A percentile compares a stretch with the other conserved stretches of the same genome.
Conservation (phyloP, 129 eudicot species). For the Saposhnikovia divaricata region DNA sequence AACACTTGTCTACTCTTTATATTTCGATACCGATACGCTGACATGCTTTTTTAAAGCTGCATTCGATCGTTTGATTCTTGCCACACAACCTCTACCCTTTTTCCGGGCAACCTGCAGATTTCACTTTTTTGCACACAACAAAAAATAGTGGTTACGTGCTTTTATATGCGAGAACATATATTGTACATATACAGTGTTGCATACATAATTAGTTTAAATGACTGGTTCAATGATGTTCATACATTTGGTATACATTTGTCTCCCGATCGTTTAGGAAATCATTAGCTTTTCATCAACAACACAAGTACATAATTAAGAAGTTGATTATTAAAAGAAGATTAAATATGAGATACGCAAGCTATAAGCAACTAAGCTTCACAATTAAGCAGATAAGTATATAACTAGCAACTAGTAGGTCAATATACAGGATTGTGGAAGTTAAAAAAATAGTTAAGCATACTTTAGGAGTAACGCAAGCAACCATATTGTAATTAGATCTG, state of each 20-base stretch:
- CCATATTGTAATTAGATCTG: not conserved
- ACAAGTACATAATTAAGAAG: not conserved
- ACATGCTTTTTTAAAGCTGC: not conserved
- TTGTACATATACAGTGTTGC: no score
- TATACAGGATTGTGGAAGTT: not conserved
- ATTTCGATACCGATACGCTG: not conserved
- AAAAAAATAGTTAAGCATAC: not conserved
- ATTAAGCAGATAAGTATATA: not conserved
- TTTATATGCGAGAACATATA: not conserved
- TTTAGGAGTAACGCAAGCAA: constrained; percentile 8
- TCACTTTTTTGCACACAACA: not conserved
- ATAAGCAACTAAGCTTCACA: not conserved
- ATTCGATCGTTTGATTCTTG: not conserved
- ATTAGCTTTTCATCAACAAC: not conserved
- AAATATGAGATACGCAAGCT: no score
- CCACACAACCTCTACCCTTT: not conserved
- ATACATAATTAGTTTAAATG: no score
- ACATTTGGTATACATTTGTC: not conserved
- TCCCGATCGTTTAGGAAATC: not conserved
- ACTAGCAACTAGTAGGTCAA: not conserved
- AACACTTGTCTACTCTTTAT: not conserved
- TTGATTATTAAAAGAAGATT: no score
- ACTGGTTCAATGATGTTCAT: no score
- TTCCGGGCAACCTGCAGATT: not conserved
- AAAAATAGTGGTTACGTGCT: not conserved